These are phyloP conservation scores for Taphrina pruni DNA, from an alignment of 1,139 yeast genomes.

Conservation along the genomic window DNA sequence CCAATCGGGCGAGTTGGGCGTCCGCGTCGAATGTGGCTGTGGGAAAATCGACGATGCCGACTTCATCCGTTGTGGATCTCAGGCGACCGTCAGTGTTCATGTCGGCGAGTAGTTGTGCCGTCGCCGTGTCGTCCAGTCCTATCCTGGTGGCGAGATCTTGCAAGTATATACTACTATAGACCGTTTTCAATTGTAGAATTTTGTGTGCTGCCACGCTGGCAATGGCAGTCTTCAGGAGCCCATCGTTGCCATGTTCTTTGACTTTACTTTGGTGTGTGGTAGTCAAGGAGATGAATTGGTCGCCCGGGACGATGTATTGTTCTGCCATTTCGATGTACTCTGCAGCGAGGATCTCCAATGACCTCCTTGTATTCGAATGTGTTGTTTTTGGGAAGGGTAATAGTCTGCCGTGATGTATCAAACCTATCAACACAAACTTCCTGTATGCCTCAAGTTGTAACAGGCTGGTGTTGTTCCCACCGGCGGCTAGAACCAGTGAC, in stretches of 20 bases:
- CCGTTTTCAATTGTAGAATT: slow-evolving; percentile 4
- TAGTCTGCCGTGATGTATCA: slow-evolving; percentile 43
- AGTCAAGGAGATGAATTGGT: background rate
- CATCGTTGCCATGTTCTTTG: slow-evolving; percentile 18
- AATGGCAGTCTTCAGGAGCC: slow-evolving; percentile 14
- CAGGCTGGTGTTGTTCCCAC: slow-evolving; percentile 35
- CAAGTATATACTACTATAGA: slow-evolving; percentile 12
- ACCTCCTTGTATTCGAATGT: background rate
- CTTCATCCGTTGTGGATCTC: background rate
- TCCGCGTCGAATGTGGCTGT: background rate
- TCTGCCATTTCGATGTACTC: slow-evolving; percentile 22
- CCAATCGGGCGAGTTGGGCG: background rate
- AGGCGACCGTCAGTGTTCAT: slow-evolving; percentile 17
- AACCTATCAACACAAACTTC: slow-evolving; percentile 44
- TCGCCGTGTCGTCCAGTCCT: background rate
- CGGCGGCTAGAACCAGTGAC: slow-evolving; percentile 46
- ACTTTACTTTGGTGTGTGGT: background rate
- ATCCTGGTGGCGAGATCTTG: slow-evolving; percentile 4
- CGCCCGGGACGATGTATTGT: background rate
- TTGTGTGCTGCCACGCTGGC: slow-evolving; percentile 19
- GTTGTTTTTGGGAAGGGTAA: slow-evolving; percentile 16
- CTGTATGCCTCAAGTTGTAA: slow-evolving; percentile 45
- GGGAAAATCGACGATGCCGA: slow-evolving; percentile 20
- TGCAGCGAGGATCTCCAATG: slow-evolving; percentile 14
- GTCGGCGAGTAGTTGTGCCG: background rate